Percentiles rank a stretch among this genome's conserved stretches.
Conservation (phyloP, 148 eudicot genomes). For the Oxyria digyna region DNA sequence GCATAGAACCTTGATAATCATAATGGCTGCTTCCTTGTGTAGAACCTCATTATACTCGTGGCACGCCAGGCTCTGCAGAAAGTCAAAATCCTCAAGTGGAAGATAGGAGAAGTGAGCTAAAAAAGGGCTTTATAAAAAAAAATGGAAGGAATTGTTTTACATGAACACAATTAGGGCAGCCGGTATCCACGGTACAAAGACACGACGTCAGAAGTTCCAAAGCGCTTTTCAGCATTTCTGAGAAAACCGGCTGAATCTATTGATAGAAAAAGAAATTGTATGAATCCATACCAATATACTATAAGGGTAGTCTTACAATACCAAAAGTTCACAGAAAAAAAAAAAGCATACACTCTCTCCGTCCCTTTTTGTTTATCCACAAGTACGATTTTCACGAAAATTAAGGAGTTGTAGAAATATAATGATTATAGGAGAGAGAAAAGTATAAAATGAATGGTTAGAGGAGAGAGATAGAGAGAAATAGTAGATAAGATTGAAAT, state of each 20-base stretch:
- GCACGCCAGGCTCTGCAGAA: slow-evolving; percentile 54
- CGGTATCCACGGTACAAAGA: slow-evolving; percentile 53
- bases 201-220: slow-evolving; percentile 76
- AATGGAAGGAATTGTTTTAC: slow-evolving; percentile 21
- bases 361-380: no score
- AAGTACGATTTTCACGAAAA: neutral
- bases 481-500: no score
- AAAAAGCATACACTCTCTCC: no score
- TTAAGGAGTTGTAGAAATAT: no score
- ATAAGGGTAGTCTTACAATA: no score
- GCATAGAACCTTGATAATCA: slow-evolving; percentile 61
- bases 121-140: neutral
- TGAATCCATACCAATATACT: neutral
- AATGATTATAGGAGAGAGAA: no score
- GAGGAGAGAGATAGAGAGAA: no score
- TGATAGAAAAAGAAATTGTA: neutral
- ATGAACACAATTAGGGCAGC: slow-evolving; percentile 90
- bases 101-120: neutral
- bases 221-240: slow-evolving; percentile 63
- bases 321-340: no score
- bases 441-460: no score
- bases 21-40: slow-evolving; percentile 83
- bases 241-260: slow-evolving; percentile 68
- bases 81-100: neutral
- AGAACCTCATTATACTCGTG: slow-evolving; percentile 82